phyloP scores from a whole-genome alignment of 169 alveolate species.

The Cryptosporidium xiaoi region DNA sequence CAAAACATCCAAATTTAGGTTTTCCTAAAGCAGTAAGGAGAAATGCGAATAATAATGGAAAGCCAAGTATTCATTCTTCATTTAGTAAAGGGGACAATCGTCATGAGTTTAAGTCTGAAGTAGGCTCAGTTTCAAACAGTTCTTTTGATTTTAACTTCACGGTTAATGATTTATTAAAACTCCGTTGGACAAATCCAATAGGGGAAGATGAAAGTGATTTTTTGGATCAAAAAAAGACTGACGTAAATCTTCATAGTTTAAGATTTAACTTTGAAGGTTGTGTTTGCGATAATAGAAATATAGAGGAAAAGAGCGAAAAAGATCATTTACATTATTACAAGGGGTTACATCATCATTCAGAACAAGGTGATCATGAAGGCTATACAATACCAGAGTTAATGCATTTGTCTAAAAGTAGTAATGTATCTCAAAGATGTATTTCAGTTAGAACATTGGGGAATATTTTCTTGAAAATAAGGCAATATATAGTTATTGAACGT shows the following conservation, averaged over 20 bases:
- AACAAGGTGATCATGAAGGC: slow-evolving; percentile 74
- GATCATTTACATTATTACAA: slow-evolving; percentile 63
- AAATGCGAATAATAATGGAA: neutral
- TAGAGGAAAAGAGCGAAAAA: slow-evolving; percentile 7
- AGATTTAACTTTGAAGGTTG: slow-evolving; percentile 75
- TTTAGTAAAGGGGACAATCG: neutral
- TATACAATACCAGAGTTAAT: slow-evolving; percentile 76
- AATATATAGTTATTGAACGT: slow-evolving; percentile 4
- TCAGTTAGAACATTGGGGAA: slow-evolving; percentile 76
- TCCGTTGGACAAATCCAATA: slow-evolving; percentile 78
- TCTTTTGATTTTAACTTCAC: slow-evolving; percentile 40
- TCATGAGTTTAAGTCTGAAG: neutral
- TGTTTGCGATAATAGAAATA: slow-evolving; percentile 53
- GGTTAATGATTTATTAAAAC: slow-evolving; percentile 44
- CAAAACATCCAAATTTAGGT: slow-evolving; percentile 32
- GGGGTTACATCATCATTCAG: slow-evolving; percentile 78
- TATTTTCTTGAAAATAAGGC: slow-evolving; percentile 31
- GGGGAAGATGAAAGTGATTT: slow-evolving; percentile 66
- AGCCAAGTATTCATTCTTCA: too few relatives aligned
- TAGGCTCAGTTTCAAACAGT: neutral
- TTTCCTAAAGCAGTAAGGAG: slow-evolving; percentile 41
- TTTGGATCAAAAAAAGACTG: neutral
- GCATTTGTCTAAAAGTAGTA: slow-evolving; percentile 74
- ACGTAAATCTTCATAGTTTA: slow-evolving; percentile 47
- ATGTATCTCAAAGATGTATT: slow-evolving; percentile 66